Percentiles rank a stretch among this genome's conserved stretches.
phyloP scores from a whole-genome alignment of 208 protist species.

The Borovskyia barvae region DNA sequence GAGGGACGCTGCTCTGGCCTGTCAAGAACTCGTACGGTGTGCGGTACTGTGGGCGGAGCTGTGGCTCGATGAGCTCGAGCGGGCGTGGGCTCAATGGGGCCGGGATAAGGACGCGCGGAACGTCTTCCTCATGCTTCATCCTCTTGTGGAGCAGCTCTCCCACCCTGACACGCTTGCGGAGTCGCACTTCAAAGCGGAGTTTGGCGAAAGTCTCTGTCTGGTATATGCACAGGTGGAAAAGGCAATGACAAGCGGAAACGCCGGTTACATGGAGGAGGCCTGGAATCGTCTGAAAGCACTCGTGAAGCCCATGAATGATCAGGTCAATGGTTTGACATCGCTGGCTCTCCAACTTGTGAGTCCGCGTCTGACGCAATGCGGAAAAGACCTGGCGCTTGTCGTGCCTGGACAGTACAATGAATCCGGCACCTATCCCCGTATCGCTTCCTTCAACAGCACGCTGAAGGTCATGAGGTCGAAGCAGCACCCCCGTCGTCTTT shows the following conservation, averaged over 20 bases:
- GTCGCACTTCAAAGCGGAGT: constrained; percentile 91
- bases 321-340: constrained; percentile 94
- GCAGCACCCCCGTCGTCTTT: constrained; percentile 98
- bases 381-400: constrained; percentile 95
- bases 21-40: constrained; percentile 97
- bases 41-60: constrained; percentile 97
- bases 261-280: constrained; percentile 93
- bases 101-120: constrained; percentile 93
- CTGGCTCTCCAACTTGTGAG: constrained; percentile 96
- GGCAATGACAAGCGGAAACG: constrained; percentile 61
- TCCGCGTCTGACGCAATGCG: constrained; percentile 75
- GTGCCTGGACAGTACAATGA: constrained; percentile 97
- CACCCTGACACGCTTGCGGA: constrained; percentile 94
- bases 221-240: constrained; percentile 83
- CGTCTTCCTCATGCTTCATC: constrained; percentile 92
- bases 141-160: constrained; percentile 94
- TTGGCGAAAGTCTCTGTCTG: constrained; percentile 59
- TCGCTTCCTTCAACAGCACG: constrained; percentile 77
- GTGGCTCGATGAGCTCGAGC: constrained; percentile 95
- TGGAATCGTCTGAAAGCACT: constrained; percentile 96
- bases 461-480: constrained; percentile 98
- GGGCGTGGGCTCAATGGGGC: constrained; percentile 95
- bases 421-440: constrained; percentile 68
- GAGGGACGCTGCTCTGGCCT: constrained; percentile 95
- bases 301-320: constrained; percentile 95